These are phyloP conservation scores for Paecilomyces niveus DNA, from an alignment of 2,329 filamentous ascomycete species.

Conservation along the genomic window DNA sequence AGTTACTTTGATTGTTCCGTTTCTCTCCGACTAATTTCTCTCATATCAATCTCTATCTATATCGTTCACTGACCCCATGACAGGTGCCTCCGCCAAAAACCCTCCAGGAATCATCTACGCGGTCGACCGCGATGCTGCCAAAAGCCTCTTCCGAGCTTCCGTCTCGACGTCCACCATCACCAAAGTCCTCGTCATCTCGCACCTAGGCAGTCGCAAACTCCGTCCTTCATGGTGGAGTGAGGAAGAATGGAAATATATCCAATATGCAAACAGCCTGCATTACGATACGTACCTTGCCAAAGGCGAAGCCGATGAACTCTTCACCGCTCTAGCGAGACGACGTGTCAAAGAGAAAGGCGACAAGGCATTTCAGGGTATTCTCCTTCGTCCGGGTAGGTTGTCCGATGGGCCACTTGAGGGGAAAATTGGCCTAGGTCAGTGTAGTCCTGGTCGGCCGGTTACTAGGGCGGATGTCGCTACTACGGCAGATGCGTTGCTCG, in stretches of 20 bases:
- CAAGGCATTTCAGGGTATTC: background rate
- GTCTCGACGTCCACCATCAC: background rate
- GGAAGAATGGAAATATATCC: conserved; percentile 1
- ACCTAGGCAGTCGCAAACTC: background rate
- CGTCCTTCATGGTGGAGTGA: conserved; percentile 1
- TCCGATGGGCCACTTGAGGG: background rate
- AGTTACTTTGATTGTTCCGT: no score
- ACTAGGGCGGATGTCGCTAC: conserved; percentile 2
- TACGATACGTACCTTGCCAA: background rate
- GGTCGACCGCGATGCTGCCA: conserved; percentile 3
- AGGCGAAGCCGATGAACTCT: conserved; percentile 1
- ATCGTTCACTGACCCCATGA: background rate
- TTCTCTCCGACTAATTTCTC: background rate
- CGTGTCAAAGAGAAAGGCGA: background rate
- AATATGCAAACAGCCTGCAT: background rate
- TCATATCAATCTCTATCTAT: background rate
- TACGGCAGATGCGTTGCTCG: background rate
- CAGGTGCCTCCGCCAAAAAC: background rate
- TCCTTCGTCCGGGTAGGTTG: background rate
- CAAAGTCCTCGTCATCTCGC: background rate
- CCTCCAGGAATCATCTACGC: background rate
- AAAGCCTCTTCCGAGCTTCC: background rate
- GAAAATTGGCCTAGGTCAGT: conserved; percentile 1
- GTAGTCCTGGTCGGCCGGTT: background rate
- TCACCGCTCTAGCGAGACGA: background rate